Evolutionary conservation across 23 red algal species (phyloP).

Genomic region (Chondrus crispus): DNA sequence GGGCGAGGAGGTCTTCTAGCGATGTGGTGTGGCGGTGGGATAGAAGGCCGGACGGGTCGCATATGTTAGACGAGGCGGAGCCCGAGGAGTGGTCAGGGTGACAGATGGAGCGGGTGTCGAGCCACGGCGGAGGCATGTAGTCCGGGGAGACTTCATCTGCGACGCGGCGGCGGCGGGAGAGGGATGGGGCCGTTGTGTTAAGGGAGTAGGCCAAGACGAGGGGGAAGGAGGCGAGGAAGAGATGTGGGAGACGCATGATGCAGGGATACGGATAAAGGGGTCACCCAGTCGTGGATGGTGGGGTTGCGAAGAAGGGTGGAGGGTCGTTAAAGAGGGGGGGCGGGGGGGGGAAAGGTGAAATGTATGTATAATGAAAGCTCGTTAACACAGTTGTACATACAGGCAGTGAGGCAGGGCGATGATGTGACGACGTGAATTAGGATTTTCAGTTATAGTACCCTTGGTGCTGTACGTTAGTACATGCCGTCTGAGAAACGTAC

Average conservation of each 20-base stretch:
- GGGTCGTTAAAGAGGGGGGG: neutral
- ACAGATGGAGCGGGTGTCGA: neutral
- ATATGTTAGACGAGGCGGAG: neutral
- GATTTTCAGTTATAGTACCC: no score
- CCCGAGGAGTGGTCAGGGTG: neutral
- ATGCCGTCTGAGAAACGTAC: no score
- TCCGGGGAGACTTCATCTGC: constrained; percentile 26
- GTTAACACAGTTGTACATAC: no score
- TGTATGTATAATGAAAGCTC: no score
- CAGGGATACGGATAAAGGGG: no score
- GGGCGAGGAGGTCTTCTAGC: neutral
- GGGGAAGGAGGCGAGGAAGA: neutral
- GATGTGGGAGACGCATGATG: no score
- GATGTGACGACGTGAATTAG: no score
- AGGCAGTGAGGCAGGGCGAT: no score
- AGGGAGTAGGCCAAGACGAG: neutral
- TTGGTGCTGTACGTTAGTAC: no score
- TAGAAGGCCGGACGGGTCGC: constrained; percentile 42
- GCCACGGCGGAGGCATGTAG: constrained; percentile 28
- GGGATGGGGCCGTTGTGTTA: neutral
- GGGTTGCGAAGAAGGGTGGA: neutral
- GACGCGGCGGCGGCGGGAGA: neutral
- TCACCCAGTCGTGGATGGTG: no score
- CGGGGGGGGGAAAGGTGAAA: neutral
- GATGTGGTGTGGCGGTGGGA: neutral